phyloP scores from a whole-genome alignment of 768 basidiomycete genomes.

The Xerocomellus intermedius region DNA sequence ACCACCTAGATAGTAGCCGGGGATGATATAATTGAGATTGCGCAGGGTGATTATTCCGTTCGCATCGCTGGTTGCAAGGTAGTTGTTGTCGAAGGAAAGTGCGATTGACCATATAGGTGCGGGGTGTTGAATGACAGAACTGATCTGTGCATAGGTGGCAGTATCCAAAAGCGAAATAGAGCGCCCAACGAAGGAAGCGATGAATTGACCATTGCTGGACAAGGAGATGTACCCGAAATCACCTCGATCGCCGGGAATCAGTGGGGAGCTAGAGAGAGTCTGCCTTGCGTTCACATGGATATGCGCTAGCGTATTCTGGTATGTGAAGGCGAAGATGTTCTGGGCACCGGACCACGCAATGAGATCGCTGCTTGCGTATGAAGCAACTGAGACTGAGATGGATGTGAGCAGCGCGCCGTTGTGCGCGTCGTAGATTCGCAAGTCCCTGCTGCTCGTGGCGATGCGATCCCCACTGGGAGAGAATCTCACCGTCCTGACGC shows the following conservation, averaged over 20 bases:
- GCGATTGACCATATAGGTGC: neutral
- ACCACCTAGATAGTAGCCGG: neutral
- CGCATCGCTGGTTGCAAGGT: neutral
- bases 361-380: neutral
- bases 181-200: neutral
- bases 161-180: slow-evolving; percentile 2
- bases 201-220: neutral
- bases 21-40: neutral
- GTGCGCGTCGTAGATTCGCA: neutral
- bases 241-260: neutral
- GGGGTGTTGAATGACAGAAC: neutral
- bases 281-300: neutral
- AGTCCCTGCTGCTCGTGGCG: neutral
- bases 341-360: neutral
- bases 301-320: neutral
- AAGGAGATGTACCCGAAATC: neutral
- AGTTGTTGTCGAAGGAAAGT: slow-evolving; percentile 1
- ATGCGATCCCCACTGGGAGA: slow-evolving; percentile 5
- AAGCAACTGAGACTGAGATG: neutral
- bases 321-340: neutral
- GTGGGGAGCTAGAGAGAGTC: neutral
- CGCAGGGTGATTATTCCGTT: neutral
- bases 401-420: neutral
- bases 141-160: neutral
- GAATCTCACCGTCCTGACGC: slow-evolving; percentile 3